Percentiles rank a stretch among this genome's conserved stretches.
Evolutionary conservation across 352 stramenopile species (phyloP).

Genomic region (Phytopythium montanum): DNA sequence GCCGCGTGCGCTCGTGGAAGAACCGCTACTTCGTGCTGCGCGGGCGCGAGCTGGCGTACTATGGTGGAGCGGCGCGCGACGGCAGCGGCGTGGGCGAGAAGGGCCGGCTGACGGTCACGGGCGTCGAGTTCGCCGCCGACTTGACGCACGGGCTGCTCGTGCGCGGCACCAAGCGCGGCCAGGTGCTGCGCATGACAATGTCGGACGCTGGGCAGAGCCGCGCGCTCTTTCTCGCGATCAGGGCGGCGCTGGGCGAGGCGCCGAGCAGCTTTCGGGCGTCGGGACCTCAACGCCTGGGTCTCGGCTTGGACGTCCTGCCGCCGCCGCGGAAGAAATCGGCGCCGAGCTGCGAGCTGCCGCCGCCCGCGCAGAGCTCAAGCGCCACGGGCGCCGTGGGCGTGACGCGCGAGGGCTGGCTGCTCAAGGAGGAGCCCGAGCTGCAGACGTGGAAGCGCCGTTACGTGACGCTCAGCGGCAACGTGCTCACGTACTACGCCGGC

Average conservation of each 20-base stretch:
- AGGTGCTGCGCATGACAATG: constrained; percentile 67
- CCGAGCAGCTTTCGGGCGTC: constrained; percentile 19
- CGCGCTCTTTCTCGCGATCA: constrained; percentile 43
- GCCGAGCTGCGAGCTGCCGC: constrained; percentile 2
- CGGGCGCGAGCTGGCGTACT: constrained; percentile 57
- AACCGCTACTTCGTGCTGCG: constrained; percentile 66
- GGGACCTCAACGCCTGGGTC: neutral
- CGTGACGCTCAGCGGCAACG: constrained; percentile 40
- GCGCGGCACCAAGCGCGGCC: constrained; percentile 41
- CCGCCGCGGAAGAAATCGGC: constrained; percentile 3
- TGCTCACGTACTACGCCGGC: constrained; percentile 49
- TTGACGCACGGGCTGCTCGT: constrained; percentile 53
- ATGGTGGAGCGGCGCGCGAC: constrained; percentile 31
- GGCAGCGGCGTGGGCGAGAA: constrained; percentile 47
- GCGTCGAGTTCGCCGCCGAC: constrained; percentile 47
- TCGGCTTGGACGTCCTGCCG: neutral
- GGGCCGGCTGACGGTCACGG: constrained; percentile 46
- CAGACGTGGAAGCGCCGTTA: constrained; percentile 55
- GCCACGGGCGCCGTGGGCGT: neutral
- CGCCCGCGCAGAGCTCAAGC: neutral
- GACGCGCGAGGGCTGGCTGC: constrained; percentile 30
- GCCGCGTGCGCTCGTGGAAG: constrained; percentile 70
- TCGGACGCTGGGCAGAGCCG: constrained; percentile 44
- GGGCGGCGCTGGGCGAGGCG: constrained; percentile 32
- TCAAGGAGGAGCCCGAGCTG: constrained; percentile 22